Base-by-base conservation (phyloP, 2,329 filamentous ascomycete species). In the Bipolaris victoriae region DNA sequence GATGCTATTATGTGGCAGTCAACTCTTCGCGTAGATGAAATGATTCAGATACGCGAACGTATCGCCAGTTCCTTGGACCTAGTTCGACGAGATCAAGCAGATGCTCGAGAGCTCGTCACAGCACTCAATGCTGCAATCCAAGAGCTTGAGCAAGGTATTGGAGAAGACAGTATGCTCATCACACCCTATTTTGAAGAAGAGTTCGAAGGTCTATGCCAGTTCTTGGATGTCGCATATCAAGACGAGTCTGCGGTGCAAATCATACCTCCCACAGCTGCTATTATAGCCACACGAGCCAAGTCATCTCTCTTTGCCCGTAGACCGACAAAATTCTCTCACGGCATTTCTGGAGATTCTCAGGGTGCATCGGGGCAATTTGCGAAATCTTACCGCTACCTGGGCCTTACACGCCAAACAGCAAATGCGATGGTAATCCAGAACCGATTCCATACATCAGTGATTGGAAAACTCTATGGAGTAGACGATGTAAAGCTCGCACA, bases 1-100 rank as follows among this genome's bases (percentile, higher is more conserved):
- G 82, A 84, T 62, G 53, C 62, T 1, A 40, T 72, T 1, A 76
- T 76, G 64, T 78, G 76, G 76, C 71, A 65, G 44, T 73, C 70
- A 1, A 64, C 57, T 39, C 55, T 74, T 33, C 67, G 62, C 1
- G 56, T 75, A 2, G 66, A 71, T 41, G 74, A 77, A 50, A 72
- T 77, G 66, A 63, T 70, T 10, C 70, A 75, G 36, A 72, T 77
- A 46, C 62, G 74, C 20, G 70, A 72, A 57, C 61, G 75, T 6
- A 69, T 78, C 36, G 60, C 67, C 7, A 71, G 67, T 43, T 73
- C 76, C 2, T 48, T 77, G 9, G 65, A 71, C 15, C 65, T 76
- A n/a, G 68, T 72, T 1, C 66, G 67, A 16, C 55, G 39, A n/a
- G 60, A 72, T 24, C 60, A 73, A 43, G 67, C 71, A 5, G 69